phyloP scores from a whole-genome alignment of 768 basidiomycete species.

The Amyloporia xantha region DNA sequence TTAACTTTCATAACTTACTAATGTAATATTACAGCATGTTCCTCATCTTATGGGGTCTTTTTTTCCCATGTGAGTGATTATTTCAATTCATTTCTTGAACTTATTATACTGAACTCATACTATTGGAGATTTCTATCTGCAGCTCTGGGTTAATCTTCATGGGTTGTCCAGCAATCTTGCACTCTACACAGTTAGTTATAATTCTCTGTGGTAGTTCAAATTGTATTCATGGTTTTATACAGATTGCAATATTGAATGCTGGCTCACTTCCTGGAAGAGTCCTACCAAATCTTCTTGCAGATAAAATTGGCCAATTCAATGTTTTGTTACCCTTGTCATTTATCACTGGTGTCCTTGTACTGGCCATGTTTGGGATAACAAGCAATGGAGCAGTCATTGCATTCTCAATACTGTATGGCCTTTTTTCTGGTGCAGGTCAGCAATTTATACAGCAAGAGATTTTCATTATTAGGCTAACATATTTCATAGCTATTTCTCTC shows the following conservation, averaged over 20 bases:
- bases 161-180: conserved; percentile 10
- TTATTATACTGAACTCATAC: background rate
- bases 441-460: background rate
- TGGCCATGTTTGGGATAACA: conserved; percentile 30
- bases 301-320: conserved; percentile 43
- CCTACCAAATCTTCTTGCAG: conserved; percentile 49
- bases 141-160: conserved; percentile 11
- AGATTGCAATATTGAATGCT: conserved; percentile 44
- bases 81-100: background rate
- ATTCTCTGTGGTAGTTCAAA: background rate
- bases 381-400: conserved; percentile 30
- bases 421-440: conserved; percentile 38
- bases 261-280: conserved; percentile 48
- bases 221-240: background rate
- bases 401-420: conserved; percentile 40
- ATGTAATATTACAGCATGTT: background rate
- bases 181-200: conserved; percentile 12
- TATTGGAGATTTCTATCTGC: conserved; percentile 14
- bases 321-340: conserved; percentile 27
- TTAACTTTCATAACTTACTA: background rate
- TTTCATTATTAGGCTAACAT: background rate
- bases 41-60: conserved; percentile 12
- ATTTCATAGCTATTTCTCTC: conserved; percentile 12
- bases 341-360: conserved; percentile 31
- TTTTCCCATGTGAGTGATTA: conserved; percentile 14